Base-by-base conservation (phyloP, 73 alveolate genomes). In the Paramecium octaurelia region DNA sequence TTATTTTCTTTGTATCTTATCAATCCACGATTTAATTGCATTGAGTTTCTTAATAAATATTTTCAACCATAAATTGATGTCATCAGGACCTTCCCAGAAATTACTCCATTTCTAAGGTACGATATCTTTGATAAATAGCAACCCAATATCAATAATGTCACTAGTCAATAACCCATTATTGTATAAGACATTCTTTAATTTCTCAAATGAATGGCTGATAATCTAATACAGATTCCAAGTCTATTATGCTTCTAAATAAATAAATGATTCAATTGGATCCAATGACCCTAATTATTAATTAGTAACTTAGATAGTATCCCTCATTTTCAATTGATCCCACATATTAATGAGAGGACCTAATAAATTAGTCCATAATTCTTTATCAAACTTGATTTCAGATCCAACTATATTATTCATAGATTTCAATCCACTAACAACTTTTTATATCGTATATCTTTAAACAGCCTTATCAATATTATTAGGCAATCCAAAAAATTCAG, bases 401-500 rank as follows among this genome's bases (percentile, higher is more conserved):
- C 98, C 98, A 20, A 98, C 95, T 57, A 98, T 95, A 18, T 99
- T 98, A 77, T 97, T 95, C 58, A 98, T 93, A 36, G 98, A 94
- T 93, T 98, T 98, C 80, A 98, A 94, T 71, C 95, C 93, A 57
- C 96, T 92, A 40, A 98, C 96, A 16, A 97, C 99, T 91, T 92
- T 94, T 35, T 95, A 94, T n/a, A 97, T 92, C 85, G 96, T 97
- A 95, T 97, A 98, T 96, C 99, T 97, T 95, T 98, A 98, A 21
- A 98, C 99, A 88, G 99, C 95, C 92, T 99, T 97, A 92, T 99
- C 99, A 36, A 99, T 99, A 95, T 99, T 99, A 46, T 98, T 86
- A 7, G 99, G 99, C 58, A 99, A 98, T 46, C 99, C 99, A 64
- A 99, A 99, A 93, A 99, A 93, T 40, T 94, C 96, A 8, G 99